Evolutionary conservation across 768 basidiomycete genomes (phyloP).

Genomic region (Leccinum longicurvipes): DNA sequence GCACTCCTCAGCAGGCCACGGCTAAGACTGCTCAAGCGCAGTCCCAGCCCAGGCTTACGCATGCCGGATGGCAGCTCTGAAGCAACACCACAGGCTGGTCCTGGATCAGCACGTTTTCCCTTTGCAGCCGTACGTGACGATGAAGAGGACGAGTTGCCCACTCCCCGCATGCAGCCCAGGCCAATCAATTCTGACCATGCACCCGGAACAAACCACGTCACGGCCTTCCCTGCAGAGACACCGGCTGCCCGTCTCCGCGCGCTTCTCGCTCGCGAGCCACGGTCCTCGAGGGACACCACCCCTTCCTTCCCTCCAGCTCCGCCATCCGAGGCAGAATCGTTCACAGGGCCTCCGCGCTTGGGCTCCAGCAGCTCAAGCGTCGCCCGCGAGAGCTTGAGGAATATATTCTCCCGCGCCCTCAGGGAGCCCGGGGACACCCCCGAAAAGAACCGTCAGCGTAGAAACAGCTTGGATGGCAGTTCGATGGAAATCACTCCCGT

Average conservation of each 20-base stretch:
- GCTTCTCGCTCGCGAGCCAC: slow-evolving; percentile 50
- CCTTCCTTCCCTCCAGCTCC: slow-evolving; percentile 24
- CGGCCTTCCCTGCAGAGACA: slow-evolving; percentile 34
- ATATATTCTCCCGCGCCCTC: slow-evolving; percentile 63
- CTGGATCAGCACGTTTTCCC: slow-evolving; percentile 14
- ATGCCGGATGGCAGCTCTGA: slow-evolving; percentile 11
- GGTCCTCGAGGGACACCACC: slow-evolving; percentile 31
- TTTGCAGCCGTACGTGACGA: slow-evolving; percentile 12
- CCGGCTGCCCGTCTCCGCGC: slow-evolving; percentile 65
- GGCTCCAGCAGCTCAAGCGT: slow-evolving; percentile 40
- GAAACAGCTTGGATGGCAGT: slow-evolving; percentile 60
- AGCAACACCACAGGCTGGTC: slow-evolving; percentile 21
- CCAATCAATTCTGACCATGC: slow-evolving; percentile 17
- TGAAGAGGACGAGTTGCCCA: slow-evolving; percentile 31
- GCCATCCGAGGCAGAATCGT: slow-evolving; percentile 28
- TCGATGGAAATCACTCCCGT: slow-evolving; percentile 56
- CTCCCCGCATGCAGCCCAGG: slow-evolving; percentile 25
- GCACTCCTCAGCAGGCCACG: slow-evolving; percentile 11
- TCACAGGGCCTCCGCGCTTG: slow-evolving; percentile 10
- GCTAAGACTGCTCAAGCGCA: slow-evolving; percentile 19
- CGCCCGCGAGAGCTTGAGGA: slow-evolving; percentile 56
- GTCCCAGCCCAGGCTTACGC: slow-evolving; percentile 10
- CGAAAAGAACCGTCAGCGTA: slow-evolving; percentile 45
- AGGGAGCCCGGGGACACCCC: slow-evolving; percentile 66
- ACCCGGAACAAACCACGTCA: too few species aligned